Evolutionary conservation across 1,284 basidiomycete genomes (phyloP).

Genomic region (Ustilago hordei): DNA sequence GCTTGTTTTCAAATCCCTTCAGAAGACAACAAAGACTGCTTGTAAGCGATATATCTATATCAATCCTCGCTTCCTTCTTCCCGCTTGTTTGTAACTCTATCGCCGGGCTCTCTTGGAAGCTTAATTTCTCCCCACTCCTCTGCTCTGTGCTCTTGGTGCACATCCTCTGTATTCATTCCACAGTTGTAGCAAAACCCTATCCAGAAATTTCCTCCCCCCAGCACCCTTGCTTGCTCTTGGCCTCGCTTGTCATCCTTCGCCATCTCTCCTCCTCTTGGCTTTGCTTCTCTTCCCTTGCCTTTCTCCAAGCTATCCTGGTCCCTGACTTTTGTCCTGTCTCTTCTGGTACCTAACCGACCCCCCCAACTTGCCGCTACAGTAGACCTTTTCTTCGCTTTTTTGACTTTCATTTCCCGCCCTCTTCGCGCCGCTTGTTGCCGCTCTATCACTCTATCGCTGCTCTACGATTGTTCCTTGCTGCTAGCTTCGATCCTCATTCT

Average conservation of each 20-base stretch:
- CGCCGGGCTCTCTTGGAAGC: no score
- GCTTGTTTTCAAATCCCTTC: not conserved
- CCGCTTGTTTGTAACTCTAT: not conserved
- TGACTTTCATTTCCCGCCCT: not conserved
- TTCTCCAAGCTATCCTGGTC: not conserved
- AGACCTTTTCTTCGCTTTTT: not conserved
- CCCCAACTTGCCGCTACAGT: not conserved
- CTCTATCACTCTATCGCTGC: not conserved
- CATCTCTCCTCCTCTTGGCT: not conserved
- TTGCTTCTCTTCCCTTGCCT: not conserved
- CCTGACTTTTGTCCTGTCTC: not conserved
- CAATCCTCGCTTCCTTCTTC: not conserved
- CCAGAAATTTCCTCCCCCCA: constrained; percentile 20
- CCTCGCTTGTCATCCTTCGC: not conserved
- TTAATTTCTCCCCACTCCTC: no score
- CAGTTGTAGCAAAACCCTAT: not conserved
- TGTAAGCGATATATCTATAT: no score
- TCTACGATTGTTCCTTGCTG: constrained; percentile 8
- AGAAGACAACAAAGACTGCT: no score
- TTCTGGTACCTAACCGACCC: not conserved
- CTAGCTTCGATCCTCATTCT: constrained; percentile 8
- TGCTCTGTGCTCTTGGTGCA: not conserved
- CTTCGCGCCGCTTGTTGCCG: not conserved
- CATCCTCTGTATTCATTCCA: not conserved
- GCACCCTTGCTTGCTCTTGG: constrained; percentile 7